Conservation (phyloP, 495 filamentous ascomycete genomes). For the Penicillium angulare region DNA sequence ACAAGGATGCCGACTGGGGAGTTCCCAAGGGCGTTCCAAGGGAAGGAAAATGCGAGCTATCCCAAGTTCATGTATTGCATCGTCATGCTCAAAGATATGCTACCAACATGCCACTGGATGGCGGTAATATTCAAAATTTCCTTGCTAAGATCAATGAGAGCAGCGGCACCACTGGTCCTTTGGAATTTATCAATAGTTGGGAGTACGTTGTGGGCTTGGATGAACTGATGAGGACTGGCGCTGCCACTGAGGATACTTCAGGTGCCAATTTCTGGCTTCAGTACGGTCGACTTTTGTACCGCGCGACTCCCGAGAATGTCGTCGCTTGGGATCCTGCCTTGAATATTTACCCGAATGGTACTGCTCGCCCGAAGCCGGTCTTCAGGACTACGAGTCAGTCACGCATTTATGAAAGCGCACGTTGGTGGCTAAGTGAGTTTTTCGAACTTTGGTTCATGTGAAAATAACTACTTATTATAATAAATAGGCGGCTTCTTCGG, state of each 20-base stretch:
- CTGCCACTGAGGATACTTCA: slow-evolving; percentile 48
- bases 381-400: slow-evolving; percentile 50
- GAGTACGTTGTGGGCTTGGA: slow-evolving; percentile 44
- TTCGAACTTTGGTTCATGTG: background rate
- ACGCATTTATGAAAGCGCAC: slow-evolving; percentile 48
- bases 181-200: slow-evolving; percentile 51
- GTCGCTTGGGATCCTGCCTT: slow-evolving; percentile 41
- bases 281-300: slow-evolving; percentile 53
- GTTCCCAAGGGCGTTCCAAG: slow-evolving; percentile 48
- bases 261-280: slow-evolving; percentile 52
- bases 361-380: slow-evolving; percentile 41
- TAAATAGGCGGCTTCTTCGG: slow-evolving; percentile 36
- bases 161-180: slow-evolving; percentile 33
- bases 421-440: slow-evolving; percentile 40
- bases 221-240: slow-evolving; percentile 46
- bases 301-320: slow-evolving; percentile 35
- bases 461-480: background rate
- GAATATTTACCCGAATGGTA: slow-evolving; percentile 46
- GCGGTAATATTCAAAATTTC: slow-evolving; percentile 44
- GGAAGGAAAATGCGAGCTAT: slow-evolving; percentile 45
- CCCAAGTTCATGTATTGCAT: slow-evolving; percentile 51
- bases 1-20: slow-evolving; percentile 41
- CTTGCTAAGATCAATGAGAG: slow-evolving; percentile 40
- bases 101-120: slow-evolving; percentile 37
- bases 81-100: slow-evolving; percentile 55